Evolutionary conservation across 441 rosid species (phyloP).

Genomic region (Populus hybrid): DNA sequence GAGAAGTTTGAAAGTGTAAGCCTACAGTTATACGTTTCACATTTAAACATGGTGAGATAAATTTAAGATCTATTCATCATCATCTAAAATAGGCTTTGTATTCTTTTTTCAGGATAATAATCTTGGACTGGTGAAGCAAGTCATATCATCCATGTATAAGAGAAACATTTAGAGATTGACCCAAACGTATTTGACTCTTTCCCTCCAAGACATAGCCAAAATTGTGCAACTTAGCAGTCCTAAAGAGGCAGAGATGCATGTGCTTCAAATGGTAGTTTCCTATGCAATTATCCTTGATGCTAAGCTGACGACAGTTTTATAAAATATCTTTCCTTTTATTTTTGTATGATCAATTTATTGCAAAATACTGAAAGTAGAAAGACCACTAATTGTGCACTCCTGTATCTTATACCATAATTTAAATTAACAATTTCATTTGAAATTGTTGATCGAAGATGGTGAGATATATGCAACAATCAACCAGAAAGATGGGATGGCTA

Average conservation of each 20-base stretch:
- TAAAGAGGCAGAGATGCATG: slow-evolving; percentile 97
- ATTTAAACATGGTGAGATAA: too few relatives aligned
- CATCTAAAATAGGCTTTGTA: too few relatives aligned
- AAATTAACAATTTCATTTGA: slow-evolving; percentile 4
- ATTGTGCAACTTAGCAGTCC: slow-evolving; percentile 70
- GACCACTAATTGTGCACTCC: not conserved
- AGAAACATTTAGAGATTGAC: slow-evolving; percentile 80
- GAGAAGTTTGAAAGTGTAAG: too few relatives aligned
- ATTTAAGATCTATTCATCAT: too few relatives aligned
- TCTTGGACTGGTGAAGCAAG: too few relatives aligned
- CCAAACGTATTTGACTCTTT: slow-evolving; percentile 87
- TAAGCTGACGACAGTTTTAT: not conserved
- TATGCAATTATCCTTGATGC: not conserved
- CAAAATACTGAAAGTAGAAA: not conserved
- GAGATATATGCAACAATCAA: slow-evolving; percentile 91
- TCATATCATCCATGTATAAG: too few relatives aligned
- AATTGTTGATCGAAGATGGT: slow-evolving; percentile 78
- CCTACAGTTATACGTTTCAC: too few relatives aligned
- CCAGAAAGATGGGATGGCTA: slow-evolving; percentile 98
- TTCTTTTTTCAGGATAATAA: too few relatives aligned
- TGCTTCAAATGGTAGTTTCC: slow-evolving; percentile 84
- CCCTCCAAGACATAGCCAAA: slow-evolving; percentile 91
- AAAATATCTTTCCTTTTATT: too few relatives aligned
- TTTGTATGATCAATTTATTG: not conserved
- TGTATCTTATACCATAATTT: not conserved